Conservation (phyloP, 83 land plant species). For the Larix sibirica region DNA sequence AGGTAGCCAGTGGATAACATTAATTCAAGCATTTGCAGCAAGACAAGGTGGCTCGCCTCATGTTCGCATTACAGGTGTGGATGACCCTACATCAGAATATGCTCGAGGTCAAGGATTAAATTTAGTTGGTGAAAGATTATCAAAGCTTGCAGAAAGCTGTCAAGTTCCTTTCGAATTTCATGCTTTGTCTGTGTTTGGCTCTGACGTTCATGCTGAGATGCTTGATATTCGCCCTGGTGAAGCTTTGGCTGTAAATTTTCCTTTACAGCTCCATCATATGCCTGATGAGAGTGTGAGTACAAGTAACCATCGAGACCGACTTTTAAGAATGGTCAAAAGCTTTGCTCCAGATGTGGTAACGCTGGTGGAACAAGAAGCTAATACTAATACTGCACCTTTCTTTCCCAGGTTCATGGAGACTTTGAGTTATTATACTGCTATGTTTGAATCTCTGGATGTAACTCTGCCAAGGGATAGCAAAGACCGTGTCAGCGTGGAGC, state of each 20-base stretch:
- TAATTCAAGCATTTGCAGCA: constrained; percentile 66
- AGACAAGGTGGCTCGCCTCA: constrained; percentile 72
- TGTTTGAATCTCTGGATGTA: constrained; percentile 72
- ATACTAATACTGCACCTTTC: constrained; percentile 73
- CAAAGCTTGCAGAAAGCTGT: constrained; percentile 44
- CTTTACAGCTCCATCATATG: constrained; percentile 69
- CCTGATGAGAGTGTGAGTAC: constrained; percentile 79
- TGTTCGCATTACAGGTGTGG: constrained; percentile 67
- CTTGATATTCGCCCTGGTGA: constrained; percentile 53
- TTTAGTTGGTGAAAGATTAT: constrained; percentile 48
- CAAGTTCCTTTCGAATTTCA: constrained; percentile 71
- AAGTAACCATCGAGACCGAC: constrained; percentile 59
- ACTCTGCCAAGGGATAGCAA: constrained; percentile 48
- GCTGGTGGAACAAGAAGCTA: constrained; percentile 72
- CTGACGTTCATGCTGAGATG: constrained; percentile 37
- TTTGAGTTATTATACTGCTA: constrained; percentile 54
- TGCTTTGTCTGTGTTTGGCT: constrained; percentile 37
- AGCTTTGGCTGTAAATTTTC: constrained; percentile 68
- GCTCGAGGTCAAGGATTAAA: constrained; percentile 61
- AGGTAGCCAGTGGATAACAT: constrained; percentile 72
- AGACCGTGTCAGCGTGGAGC: constrained; percentile 64
- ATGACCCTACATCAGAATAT: constrained; percentile 48
- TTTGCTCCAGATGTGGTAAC: constrained; percentile 70
- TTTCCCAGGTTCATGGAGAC: constrained; percentile 63
- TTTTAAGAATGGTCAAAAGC: constrained; percentile 58